Evolutionary conservation across 2,329 filamentous ascomycete species (phyloP).

Genomic region (Microdochium bolleyi): DNA sequence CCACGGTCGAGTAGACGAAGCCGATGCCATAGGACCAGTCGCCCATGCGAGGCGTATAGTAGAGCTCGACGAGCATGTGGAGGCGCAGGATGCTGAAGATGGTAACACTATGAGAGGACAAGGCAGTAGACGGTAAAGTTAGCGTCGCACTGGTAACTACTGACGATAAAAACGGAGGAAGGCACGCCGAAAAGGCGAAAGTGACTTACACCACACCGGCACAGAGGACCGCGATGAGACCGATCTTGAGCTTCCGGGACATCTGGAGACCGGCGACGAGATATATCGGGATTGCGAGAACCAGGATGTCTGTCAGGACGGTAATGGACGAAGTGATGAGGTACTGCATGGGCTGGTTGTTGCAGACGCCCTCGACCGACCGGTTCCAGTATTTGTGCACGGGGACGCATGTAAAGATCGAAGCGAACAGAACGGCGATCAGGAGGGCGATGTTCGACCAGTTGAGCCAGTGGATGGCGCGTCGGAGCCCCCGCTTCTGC

Average conservation of each 20-base stretch:
- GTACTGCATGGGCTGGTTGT: slow-evolving; percentile 4
- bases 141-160: not conserved
- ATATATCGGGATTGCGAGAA: slow-evolving; percentile 10
- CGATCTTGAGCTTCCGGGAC: slow-evolving; percentile 7
- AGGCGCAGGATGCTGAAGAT: slow-evolving; percentile 11
- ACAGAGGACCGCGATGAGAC: slow-evolving; percentile 5
- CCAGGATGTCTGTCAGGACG: slow-evolving; percentile 12
- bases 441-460: slow-evolving; percentile 16
- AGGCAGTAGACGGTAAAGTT: not conserved
- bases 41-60: slow-evolving; percentile 5
- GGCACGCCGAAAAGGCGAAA: not conserved
- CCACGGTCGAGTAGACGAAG: slow-evolving; percentile 15
- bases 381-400: slow-evolving; percentile 16
- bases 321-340: slow-evolving; percentile 10
- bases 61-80: slow-evolving; percentile 11
- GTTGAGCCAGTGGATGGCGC: slow-evolving; percentile 17
- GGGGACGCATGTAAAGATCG: slow-evolving; percentile 19
- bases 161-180: not conserved
- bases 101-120: slow-evolving; percentile 10
- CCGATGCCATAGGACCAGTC: slow-evolving; percentile 14
- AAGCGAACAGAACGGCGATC: slow-evolving; percentile 18
- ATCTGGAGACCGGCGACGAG: slow-evolving; percentile 11
- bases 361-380: slow-evolving; percentile 10
- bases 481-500: slow-evolving; percentile 11
- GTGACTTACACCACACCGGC: slow-evolving; percentile 14